Conservation (phyloP, 805 yeast species). For the Zygosaccharomyces lentus region DNA sequence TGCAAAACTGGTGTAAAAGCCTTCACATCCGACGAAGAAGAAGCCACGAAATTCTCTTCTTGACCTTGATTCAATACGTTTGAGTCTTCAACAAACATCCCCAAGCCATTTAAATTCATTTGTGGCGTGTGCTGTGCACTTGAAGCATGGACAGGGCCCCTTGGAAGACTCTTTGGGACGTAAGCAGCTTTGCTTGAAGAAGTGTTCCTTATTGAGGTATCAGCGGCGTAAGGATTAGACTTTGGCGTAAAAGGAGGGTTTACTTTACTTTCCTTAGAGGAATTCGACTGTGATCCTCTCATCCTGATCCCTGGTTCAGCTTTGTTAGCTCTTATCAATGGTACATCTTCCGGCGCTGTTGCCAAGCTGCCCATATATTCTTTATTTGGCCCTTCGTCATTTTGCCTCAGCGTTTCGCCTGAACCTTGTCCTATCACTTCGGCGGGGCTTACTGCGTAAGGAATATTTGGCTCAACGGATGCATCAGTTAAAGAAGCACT, state of each 20-base stretch:
- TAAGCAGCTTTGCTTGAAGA: conserved; percentile 10
- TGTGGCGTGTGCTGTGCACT: neutral
- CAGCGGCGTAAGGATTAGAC: conserved; percentile 10
- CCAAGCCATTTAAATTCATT: conserved; percentile 2
- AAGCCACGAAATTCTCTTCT: neutral
- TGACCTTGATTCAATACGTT: neutral
- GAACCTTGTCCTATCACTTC: neutral
- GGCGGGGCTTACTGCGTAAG: neutral
- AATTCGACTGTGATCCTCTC: neutral
- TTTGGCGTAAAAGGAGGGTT: neutral
- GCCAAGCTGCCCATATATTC: neutral
- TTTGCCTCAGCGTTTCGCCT: conserved; percentile 1
- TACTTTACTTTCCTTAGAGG: neutral
- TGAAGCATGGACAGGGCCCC: neutral
- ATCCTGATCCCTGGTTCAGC: conserved; percentile 1
- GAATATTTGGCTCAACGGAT: neutral
- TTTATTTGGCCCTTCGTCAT: neutral
- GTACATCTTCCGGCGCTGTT: neutral
- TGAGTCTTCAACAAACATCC: conserved; percentile 2
- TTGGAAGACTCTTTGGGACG: conserved; percentile 4
- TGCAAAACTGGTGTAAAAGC: neutral
- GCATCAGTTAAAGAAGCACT: neutral
- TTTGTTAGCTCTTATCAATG: neutral
- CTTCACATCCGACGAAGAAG: neutral
- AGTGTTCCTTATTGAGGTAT: neutral